A percentile compares a stretch with the other conserved stretches of the same genome.
These are phyloP conservation scores for Nicotiana obtusifolia DNA, from an alignment of 257 asterid species.

Conservation along the genomic window DNA sequence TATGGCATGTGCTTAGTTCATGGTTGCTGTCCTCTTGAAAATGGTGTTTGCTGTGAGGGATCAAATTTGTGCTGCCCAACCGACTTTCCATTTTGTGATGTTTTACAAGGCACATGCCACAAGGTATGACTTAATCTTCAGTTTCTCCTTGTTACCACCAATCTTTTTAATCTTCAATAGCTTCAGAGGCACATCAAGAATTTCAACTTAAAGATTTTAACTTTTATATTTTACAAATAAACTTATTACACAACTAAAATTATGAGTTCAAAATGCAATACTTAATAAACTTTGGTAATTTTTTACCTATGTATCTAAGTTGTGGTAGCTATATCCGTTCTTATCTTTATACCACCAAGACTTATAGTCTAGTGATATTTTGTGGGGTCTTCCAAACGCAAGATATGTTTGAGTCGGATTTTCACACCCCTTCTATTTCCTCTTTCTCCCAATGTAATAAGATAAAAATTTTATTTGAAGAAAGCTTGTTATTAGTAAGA, in stretches of 20 bases:
- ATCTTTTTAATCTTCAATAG: neutral
- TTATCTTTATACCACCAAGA: neutral
- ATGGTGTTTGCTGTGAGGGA: constrained; percentile 10
- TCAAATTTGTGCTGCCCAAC: constrained; percentile 5
- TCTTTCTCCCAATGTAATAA: neutral
- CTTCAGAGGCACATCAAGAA: neutral
- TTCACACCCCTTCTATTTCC: neutral
- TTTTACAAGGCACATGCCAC: constrained; percentile 10
- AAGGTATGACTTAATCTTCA: neutral
- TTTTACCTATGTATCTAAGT: too few relatives aligned
- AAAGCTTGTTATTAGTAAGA: neutral
- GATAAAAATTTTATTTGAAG: neutral
- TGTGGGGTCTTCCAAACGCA: neutral
- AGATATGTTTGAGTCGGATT: neutral
- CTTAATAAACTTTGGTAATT: neutral
- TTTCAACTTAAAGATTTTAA: too few relatives aligned
- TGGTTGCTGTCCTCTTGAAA: constrained; percentile 8
- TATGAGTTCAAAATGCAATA: neutral
- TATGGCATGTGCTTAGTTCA: constrained; percentile 11
- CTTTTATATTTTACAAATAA: too few relatives aligned
- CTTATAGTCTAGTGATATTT: neutral
- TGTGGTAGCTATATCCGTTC: too few relatives aligned
- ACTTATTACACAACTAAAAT: neutral
- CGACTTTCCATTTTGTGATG: constrained; percentile 12
- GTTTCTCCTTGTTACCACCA: neutral